phyloP scores from a whole-genome alignment of 176 grass and related monocot species.

The Eragrostis curvula region DNA sequence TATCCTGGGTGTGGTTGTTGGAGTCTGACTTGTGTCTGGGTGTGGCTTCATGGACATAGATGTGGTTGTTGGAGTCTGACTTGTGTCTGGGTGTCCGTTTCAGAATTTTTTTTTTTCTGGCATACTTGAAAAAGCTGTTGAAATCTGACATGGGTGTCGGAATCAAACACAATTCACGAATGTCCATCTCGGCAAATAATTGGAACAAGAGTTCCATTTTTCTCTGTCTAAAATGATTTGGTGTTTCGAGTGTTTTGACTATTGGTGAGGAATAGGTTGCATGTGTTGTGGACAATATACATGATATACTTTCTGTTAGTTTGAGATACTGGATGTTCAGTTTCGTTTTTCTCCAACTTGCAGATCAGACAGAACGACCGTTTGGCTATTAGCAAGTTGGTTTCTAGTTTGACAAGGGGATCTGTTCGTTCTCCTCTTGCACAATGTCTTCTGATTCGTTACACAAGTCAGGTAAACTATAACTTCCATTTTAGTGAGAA shows the following conservation, averaged over 20 bases:
- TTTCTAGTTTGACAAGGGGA: conserved; percentile 92
- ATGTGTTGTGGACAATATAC: conserved; percentile 1
- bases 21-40: too few species aligned
- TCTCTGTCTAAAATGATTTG: conserved; percentile 7
- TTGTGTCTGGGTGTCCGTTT: background rate
- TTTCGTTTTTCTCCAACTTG: conserved; percentile 40
- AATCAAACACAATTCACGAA: background rate
- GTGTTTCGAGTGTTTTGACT: background rate
- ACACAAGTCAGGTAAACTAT: conserved; percentile 80
- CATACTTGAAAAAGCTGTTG: too few species aligned
- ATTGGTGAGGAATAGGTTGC: background rate
- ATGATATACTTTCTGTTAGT: conserved; percentile 28
- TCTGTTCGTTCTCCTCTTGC: conserved; percentile 89
- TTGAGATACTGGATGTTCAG: conserved; percentile 12
- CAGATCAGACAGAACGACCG: conserved; percentile 99
- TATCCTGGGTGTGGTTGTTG: background rate
- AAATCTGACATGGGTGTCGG: too few species aligned
- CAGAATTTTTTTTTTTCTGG: background rate
- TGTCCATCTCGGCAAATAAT: background rate
- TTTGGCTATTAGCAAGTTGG: conserved; percentile 88
- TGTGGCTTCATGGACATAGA: background rate
- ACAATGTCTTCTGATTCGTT: conserved; percentile 93
- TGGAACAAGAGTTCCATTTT: background rate
- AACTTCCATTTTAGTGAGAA: conserved; percentile 21
- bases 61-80: background rate